Percentiles rank a stretch among this genome's conserved stretches.
Evolutionary conservation across 805 yeast species (phyloP).

Genomic region (Metschnikowia rubicola): DNA sequence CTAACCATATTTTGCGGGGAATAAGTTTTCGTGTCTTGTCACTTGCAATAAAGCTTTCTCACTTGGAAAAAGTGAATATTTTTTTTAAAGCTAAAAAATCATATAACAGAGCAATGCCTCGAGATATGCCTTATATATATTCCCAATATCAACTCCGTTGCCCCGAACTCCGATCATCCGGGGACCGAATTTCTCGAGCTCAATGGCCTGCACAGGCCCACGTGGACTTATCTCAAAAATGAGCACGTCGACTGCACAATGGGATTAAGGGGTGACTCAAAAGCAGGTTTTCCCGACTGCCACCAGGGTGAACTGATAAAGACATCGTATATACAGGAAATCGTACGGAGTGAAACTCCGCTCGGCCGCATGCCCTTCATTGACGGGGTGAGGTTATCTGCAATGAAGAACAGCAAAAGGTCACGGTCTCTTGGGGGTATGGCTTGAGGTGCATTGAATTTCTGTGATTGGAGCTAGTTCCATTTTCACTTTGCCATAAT

Average conservation of each 20-base stretch:
- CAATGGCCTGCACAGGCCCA: background rate
- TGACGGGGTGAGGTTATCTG: background rate
- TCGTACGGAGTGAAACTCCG: too few relatives aligned
- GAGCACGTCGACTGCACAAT: background rate
- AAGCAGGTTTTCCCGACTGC: background rate
- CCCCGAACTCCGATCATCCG: constrained; percentile 19
- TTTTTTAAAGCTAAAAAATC: background rate
- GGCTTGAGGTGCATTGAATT: too few relatives aligned
- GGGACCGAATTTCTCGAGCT: background rate
- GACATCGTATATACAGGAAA: too few relatives aligned
- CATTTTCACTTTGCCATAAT: too few relatives aligned
- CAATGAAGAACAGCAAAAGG: too few relatives aligned
- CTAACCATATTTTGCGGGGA: constrained; percentile 19
- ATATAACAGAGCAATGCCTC: too few relatives aligned
- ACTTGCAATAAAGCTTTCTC: background rate
- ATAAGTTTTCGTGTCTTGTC: background rate
- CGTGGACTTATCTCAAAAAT: background rate
- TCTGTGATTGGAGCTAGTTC: too few relatives aligned
- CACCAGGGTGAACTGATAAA: background rate
- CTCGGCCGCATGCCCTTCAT: background rate
- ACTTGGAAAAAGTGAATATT: background rate
- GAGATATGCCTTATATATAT: too few relatives aligned
- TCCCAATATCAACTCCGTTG: constrained; percentile 4
- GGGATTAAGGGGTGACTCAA: background rate
- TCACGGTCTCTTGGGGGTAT: too few relatives aligned